Evolutionary conservation across 768 basidiomycete genomes (phyloP), one percentile per base, ranked within the genome.

Genomic region (Fomitopsis pulvina): DNA sequence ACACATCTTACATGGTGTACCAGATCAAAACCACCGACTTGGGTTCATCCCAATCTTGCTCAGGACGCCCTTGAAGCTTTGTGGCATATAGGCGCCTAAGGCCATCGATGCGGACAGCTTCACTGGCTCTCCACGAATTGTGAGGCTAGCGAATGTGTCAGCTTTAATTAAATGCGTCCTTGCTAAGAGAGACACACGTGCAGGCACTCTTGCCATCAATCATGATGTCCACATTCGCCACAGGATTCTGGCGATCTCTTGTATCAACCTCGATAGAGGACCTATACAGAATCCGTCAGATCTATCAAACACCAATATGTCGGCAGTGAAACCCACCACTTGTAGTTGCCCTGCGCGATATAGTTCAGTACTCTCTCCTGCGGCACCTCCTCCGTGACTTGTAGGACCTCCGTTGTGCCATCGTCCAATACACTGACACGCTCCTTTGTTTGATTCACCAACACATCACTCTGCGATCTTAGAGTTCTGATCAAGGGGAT

Each of bases 181-280:
- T 21, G 18, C 26, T 39, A 16, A 39, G 1, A n/a, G 5, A 21
- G 1, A 54, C 77, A 41, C 45, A 83, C 82, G 68, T 66, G 60
- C 79, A 83, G 11, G 68, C 71, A 8, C 68, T 57, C 39, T 68
- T 69, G 30, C 85, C 85, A 53, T 85, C 77, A 45, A 86, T 75
- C 56, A 80, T 67, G 11, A 81, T 69, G 60, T 85, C 79, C 12
- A 88, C 57, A 22, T 69, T 68, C 16, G 86, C 62, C 11, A 64
- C 69, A 0, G 87, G 87, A 21, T 67, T 66, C 26, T 68, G 60
- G 4, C 64, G 56, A 55, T 83, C 69, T 25, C 72, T 70, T 1
- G 83, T 85, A 60, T 91, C 83, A 22, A 91, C 68, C 60, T 86
- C 84, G 40, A 91, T 74, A 0, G 80, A 65, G 1, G 84, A 79